phyloP scores from a whole-genome alignment of 352 stramenopile species.

The Globisporangium viniferum region DNA sequence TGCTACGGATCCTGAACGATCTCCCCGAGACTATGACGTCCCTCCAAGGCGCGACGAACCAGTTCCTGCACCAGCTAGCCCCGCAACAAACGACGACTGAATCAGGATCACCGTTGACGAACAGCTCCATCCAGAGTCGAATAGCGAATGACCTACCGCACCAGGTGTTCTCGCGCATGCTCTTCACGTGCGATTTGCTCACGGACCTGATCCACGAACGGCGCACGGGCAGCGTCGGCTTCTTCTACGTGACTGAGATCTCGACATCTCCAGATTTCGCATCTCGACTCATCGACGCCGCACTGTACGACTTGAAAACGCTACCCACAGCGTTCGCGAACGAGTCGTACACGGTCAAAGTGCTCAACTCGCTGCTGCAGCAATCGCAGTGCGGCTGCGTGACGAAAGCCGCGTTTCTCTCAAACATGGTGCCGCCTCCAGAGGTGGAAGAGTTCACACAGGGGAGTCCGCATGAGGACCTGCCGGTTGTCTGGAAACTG shows the following conservation, averaged over 20 bases:
- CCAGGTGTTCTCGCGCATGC: conserved; percentile 59
- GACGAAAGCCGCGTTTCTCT: conserved; percentile 43
- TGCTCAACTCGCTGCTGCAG: conserved; percentile 77
- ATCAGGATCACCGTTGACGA: conserved; percentile 9
- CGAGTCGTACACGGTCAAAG: conserved; percentile 70
- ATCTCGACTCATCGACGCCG: conserved; percentile 39
- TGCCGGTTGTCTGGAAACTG: conserved; percentile 61
- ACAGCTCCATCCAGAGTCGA: conserved; percentile 18
- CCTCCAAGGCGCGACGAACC: conserved; percentile 27
- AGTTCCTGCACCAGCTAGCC: conserved; percentile 56
- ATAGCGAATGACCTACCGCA: conserved; percentile 36
- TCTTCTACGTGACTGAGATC: conserved; percentile 40
- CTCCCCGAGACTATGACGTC: conserved; percentile 12
- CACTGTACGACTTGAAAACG: conserved; percentile 34
- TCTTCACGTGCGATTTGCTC: conserved; percentile 77
- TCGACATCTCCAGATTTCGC: conserved; percentile 30
- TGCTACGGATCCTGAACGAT: conserved; percentile 59
- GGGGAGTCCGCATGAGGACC: conserved; percentile 48
- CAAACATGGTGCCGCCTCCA: neutral
- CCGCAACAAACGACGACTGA: conserved; percentile 15
- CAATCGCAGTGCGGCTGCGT: conserved; percentile 71
- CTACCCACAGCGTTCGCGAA: conserved; percentile 67
- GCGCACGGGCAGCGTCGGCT: conserved; percentile 53
- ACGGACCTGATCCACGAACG: conserved; percentile 77
- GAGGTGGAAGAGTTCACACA: conserved; percentile 17